These are phyloP conservation scores for Diaporthe citrichinensis DNA, from an alignment of 2,329 filamentous ascomycete genomes.

Conservation along the genomic window DNA sequence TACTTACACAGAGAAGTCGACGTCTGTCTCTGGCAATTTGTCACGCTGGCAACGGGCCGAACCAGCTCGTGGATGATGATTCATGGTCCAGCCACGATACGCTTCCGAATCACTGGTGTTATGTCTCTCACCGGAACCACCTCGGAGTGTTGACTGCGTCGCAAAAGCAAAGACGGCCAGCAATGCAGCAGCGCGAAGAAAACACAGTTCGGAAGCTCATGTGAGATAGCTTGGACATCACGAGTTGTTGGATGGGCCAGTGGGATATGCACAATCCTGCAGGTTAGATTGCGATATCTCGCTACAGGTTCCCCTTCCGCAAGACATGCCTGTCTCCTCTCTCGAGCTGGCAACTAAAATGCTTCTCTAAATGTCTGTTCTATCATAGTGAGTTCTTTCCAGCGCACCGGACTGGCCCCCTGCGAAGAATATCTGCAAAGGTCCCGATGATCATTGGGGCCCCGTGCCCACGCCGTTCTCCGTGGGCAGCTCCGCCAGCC, in stretches of 20 bases:
- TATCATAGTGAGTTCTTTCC: slow-evolving; percentile 5
- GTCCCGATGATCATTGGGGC: slow-evolving; percentile 1
- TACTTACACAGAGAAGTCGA: neutral
- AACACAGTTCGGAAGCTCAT: neutral
- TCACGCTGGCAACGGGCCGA: slow-evolving; percentile 3
- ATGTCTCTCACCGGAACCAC: neutral
- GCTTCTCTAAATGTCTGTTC: slow-evolving; percentile 16
- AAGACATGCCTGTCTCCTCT: neutral
- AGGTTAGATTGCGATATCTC: slow-evolving; percentile 26
- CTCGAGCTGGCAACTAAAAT: neutral
- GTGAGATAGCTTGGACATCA: slow-evolving; percentile 27
- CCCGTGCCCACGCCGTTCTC: slow-evolving; percentile 17
- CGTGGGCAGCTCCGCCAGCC: slow-evolving; percentile 55
- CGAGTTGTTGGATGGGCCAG: slow-evolving; percentile 1
- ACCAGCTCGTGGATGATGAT: slow-evolving; percentile 8
- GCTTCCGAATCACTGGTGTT: neutral
- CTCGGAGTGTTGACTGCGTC: slow-evolving; percentile 3
- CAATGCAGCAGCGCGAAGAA: slow-evolving; percentile 7
- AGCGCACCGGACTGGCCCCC: neutral
- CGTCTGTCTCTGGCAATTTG: neutral
- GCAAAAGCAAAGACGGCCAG: slow-evolving; percentile 29
- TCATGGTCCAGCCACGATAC: slow-evolving; percentile 16
- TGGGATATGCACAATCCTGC: slow-evolving; percentile 23
- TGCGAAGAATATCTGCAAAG: neutral
- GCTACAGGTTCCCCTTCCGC: slow-evolving; percentile 16